Conservation (phyloP, 2,329 filamentous ascomycete species). For the Xylaria sp. region DNA sequence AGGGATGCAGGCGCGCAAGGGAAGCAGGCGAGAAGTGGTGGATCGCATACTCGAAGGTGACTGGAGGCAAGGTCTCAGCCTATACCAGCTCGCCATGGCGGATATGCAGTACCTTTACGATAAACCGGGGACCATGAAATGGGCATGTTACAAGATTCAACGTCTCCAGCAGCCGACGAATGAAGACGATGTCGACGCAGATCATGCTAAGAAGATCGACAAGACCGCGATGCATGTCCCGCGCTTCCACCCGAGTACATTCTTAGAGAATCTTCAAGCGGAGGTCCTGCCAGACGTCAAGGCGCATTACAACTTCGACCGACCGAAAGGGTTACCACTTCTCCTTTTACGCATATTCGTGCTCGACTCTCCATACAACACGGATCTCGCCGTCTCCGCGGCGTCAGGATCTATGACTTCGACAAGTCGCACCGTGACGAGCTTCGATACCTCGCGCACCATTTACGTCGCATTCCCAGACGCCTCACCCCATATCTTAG, state of each 20-base stretch:
- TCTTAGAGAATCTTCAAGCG: slow-evolving; percentile 68
- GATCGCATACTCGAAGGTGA: slow-evolving; percentile 63
- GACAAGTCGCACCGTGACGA: slow-evolving; percentile 32
- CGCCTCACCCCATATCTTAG: slow-evolving; percentile 69
- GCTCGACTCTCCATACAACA: slow-evolving; percentile 74
- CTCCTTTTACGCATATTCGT: slow-evolving; percentile 74
- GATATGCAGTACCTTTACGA: slow-evolving; percentile 62
- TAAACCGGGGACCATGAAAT: slow-evolving; percentile 58
- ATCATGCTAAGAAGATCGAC: slow-evolving; percentile 34
- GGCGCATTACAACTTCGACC: slow-evolving; percentile 74
- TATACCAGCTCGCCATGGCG: slow-evolving; percentile 65
- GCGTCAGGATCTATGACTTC: slow-evolving; percentile 10
- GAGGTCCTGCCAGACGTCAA: slow-evolving; percentile 75
- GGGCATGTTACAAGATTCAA: slow-evolving; percentile 57
- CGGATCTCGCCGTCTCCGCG: slow-evolving; percentile 42
- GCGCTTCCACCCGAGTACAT: slow-evolving; percentile 74
- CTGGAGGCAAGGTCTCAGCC: slow-evolving; percentile 58
- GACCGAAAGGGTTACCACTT: slow-evolving; percentile 63
- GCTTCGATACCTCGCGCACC: slow-evolving; percentile 61
- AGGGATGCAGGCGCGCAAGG: slow-evolving; percentile 54
- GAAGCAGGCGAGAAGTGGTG: slow-evolving; percentile 58
- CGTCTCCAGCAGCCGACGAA: slow-evolving; percentile 41
- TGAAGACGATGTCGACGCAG: slow-evolving; percentile 35
- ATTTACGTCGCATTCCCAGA: slow-evolving; percentile 81
- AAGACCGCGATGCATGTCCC: slow-evolving; percentile 50